A percentile compares a stretch with the other conserved stretches of the same genome.
These are phyloP conservation scores for Colletotrichum sp. DNA, from an alignment of 2,329 filamentous ascomycete genomes.

Conservation along the genomic window DNA sequence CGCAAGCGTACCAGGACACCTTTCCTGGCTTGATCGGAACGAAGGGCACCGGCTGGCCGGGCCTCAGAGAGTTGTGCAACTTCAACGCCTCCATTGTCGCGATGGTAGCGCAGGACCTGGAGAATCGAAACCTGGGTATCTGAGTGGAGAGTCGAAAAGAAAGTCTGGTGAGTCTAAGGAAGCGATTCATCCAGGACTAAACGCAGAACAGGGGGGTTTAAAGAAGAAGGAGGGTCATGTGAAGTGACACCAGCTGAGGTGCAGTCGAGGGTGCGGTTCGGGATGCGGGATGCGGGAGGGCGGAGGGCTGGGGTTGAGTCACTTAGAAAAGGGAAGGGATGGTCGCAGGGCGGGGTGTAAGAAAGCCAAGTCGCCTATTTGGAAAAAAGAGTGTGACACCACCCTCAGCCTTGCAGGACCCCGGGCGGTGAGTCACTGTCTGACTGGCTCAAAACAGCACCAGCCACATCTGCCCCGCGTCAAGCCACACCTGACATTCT, in stretches of 20 bases:
- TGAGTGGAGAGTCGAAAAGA: constrained; percentile 31
- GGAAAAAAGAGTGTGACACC: constrained; percentile 9
- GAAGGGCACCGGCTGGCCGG: constrained; percentile 76
- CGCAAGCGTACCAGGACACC: constrained; percentile 88
- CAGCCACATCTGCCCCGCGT: constrained; percentile 14
- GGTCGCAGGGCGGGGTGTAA: neutral
- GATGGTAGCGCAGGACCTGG: constrained; percentile 38
- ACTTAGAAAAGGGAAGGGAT: neutral
- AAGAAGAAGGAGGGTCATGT: neutral
- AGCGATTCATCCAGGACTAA: constrained; percentile 35
- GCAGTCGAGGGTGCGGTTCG: neutral
- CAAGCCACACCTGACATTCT: neutral
- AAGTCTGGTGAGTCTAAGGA: constrained; percentile 28
- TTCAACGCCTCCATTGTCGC: constrained; percentile 63
- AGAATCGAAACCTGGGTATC: constrained; percentile 26
- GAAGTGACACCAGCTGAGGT: neutral
- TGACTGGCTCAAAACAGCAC: fast-evolving
- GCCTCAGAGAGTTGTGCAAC: constrained; percentile 80
- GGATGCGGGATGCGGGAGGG: constrained; percentile 1
- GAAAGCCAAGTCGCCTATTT: constrained; percentile 2
- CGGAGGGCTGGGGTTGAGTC: neutral
- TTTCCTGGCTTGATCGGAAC: constrained; percentile 73
- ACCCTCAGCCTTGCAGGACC: constrained; percentile 13
- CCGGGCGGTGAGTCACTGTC: neutral
- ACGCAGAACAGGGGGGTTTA: neutral